Conservation (phyloP, 306 rosid genomes). For the Cyclanthera cordifolia region DNA sequence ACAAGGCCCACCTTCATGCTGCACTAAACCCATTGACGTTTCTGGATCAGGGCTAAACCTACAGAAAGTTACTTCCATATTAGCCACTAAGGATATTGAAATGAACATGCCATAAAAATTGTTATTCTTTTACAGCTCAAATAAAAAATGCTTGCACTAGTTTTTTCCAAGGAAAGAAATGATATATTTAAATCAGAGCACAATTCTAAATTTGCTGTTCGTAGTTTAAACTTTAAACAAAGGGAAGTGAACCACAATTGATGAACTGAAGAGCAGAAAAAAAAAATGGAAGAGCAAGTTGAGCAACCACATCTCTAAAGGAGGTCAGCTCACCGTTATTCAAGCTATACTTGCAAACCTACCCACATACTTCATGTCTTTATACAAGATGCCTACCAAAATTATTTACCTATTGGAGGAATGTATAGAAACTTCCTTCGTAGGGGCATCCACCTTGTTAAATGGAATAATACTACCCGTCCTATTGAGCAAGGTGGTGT, state of each 20-base stretch:
- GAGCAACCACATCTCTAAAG: too few relatives aligned
- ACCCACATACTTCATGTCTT: too few relatives aligned
- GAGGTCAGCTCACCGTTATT: too few relatives aligned
- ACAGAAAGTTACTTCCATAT: constrained; percentile 24
- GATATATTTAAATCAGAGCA: background rate
- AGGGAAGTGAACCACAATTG: background rate
- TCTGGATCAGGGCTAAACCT: constrained; percentile 79
- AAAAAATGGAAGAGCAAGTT: too few relatives aligned
- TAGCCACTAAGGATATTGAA: constrained; percentile 24
- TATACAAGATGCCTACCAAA: too few relatives aligned
- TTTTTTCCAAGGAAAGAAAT: background rate
- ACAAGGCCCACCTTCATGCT: constrained; percentile 99
- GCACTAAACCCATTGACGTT: constrained; percentile 95
- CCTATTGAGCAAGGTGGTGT: too few relatives aligned
- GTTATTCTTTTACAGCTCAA: background rate
- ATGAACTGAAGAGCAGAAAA: background rate
- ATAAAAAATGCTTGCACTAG: background rate
- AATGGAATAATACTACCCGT: too few relatives aligned
- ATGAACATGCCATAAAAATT: constrained; percentile 10
- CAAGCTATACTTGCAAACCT: too few relatives aligned
- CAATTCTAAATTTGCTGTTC: background rate
- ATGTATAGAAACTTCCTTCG: too few relatives aligned
- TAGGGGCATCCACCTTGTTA: too few relatives aligned
- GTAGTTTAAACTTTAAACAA: background rate
- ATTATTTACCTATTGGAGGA: too few relatives aligned